phyloP scores from a whole-genome alignment of 306 rosid genomes.

The Cicer pinnatifidum region DNA sequence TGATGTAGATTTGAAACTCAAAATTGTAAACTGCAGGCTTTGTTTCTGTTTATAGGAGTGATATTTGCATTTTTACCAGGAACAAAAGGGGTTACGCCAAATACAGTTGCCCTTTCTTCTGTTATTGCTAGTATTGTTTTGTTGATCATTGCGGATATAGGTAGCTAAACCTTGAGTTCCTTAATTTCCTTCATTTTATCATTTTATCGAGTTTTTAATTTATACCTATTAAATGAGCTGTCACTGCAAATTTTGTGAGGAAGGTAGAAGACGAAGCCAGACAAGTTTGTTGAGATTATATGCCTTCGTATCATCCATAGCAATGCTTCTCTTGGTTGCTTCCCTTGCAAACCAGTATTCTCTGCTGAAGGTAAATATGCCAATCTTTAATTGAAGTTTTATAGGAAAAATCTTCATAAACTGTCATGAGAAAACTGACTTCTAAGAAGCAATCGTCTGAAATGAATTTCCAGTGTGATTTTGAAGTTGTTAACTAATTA shows the following conservation, averaged over 20 bases:
- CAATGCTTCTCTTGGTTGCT: conserved; percentile 49
- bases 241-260: conserved; percentile 40
- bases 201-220: not conserved
- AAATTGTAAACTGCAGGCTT: conserved; percentile 58
- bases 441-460: conserved; percentile 10
- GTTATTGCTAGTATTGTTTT: conserved; percentile 54
- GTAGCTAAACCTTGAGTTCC: conserved; percentile 47
- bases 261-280: conserved; percentile 79
- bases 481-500: not conserved
- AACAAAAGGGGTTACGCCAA: conserved; percentile 47
- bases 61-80: conserved; percentile 49
- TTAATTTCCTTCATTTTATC: conserved; percentile 8
- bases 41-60: conserved; percentile 58
- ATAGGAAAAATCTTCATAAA: not conserved
- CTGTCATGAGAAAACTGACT: not conserved
- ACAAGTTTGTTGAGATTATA: conserved; percentile 60
- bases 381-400: conserved; percentile 7
- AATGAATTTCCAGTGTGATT: conserved; percentile 13
- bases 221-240: not conserved
- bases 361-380: conserved; percentile 58
- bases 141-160: conserved; percentile 62
- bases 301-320: conserved; percentile 54
- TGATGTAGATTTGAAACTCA: conserved; percentile 36
- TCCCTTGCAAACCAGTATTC: conserved; percentile 54
- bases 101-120: conserved; percentile 58